Evolutionary conservation across 805 yeast genomes (phyloP).

Genomic region (Wickerhamia fluorescens): DNA sequence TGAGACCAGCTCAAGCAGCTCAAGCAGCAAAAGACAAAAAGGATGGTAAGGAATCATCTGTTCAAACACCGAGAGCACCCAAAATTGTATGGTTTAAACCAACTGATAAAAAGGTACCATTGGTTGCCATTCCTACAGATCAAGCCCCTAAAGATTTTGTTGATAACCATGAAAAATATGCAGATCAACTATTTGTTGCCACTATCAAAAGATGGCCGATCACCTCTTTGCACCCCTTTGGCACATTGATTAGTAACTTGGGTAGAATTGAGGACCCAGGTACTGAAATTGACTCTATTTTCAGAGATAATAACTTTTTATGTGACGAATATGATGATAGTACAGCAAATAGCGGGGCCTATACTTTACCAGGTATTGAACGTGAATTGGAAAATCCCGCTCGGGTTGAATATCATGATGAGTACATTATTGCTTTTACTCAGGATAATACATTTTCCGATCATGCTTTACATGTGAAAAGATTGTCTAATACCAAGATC

Average conservation of each 20-base stretch:
- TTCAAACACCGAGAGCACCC: conserved; percentile 52
- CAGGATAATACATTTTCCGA: conserved; percentile 57
- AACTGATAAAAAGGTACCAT: conserved; percentile 94
- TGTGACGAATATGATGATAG: conserved; percentile 64
- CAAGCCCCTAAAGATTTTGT: conserved; percentile 96
- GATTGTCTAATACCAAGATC: conserved; percentile 50
- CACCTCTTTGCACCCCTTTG: conserved; percentile 96
- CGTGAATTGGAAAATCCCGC: conserved; percentile 24
- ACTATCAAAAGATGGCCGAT: conserved; percentile 99
- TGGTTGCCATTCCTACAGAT: conserved; percentile 97
- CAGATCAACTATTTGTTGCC: conserved; percentile 82
- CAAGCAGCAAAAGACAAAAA: conserved; percentile 60
- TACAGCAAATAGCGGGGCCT: conserved; percentile 13
- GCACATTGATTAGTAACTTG: conserved; percentile 80
- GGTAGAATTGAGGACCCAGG: conserved; percentile 72
- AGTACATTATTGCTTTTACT: conserved; percentile 58
- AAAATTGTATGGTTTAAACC: conserved; percentile 99
- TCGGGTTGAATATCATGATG: conserved; percentile 51
- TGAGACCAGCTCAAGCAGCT: conserved; percentile 94
- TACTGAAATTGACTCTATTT: conserved; percentile 80
- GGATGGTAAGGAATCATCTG: conserved; percentile 39
- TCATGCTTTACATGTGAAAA: conserved; percentile 75
- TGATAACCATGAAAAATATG: conserved; percentile 79
- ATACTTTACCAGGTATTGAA: conserved; percentile 37
- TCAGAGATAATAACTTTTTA: conserved; percentile 78